Base-by-base conservation (phyloP, 192 early-diverging fungal species). In the Coemansia sp. region DNA sequence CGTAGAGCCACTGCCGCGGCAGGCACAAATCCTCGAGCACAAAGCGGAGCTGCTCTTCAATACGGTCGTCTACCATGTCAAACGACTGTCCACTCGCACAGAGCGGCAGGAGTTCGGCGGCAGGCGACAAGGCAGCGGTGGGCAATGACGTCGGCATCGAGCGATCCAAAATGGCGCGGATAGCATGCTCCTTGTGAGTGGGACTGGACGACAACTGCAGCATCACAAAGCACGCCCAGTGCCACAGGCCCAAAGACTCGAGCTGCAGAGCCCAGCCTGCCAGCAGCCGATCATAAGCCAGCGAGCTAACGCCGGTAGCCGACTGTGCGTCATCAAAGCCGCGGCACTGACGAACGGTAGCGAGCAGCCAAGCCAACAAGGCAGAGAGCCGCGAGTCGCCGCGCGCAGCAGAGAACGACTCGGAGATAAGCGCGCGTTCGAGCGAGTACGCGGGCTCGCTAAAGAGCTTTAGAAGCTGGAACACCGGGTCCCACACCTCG, bases 141-240 rank as follows among this genome's bases (percentile, higher is more conserved):
- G 75, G 68, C 40, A 53, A 40, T 6, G 76, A 65, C 35, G 27
- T 62, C 7, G 39, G 69, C 59, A 78, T 67, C 40, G 73, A 70
- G 10, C 78, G 72, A 44, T 77, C 69, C 3, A 79, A 33, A 27
- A 77, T 39, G 1, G 70, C 57, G 4, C 79, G 83, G 31, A 93
- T 84, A 0, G 85, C 73, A 13, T 67, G 40, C 24, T 82, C 85
- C 6, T 86, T 78, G n/a, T 78, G 75, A 3, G 41, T 16, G 0
- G 63, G 50, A 35, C 80, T 72, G 2, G 70, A 64, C 9, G 84
- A 78, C 57, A 96, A 68, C 66, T 91, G 92, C 57, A 93, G 68
- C 5, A 86, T 79, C 27, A 94, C 89, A 84, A 87, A 96, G 40
- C 90, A 74, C 3, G 93, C 88, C 94, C 93, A 96, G 39, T 93